Percentiles rank a stretch among this genome's conserved stretches.
These are phyloP conservation scores for Plasmopara muralis DNA, from an alignment of 352 stramenopile genomes.

Conservation along the genomic window DNA sequence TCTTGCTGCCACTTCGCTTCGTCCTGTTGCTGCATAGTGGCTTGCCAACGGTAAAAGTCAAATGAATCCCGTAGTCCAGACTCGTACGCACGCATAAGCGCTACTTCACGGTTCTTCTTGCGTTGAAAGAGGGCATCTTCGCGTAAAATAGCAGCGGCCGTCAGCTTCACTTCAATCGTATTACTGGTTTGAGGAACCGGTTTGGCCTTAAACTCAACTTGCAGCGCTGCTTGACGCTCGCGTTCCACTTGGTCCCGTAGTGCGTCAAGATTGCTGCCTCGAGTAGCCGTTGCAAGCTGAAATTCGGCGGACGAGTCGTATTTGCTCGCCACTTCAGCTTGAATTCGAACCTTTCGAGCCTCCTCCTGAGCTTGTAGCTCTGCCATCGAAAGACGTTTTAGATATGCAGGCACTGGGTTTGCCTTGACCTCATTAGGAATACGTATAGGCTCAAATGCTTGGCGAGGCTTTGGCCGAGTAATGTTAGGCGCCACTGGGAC, in stretches of 20 bases:
- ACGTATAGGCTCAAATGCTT: constrained; percentile 61
- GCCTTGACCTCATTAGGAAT: constrained; percentile 77
- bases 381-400: constrained; percentile 61
- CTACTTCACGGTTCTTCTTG: constrained; percentile 87
- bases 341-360: constrained; percentile 44
- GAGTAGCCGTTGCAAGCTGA: constrained; percentile 65
- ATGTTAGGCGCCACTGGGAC: constrained; percentile 79
- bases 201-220: constrained; percentile 77
- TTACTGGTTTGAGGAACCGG: constrained; percentile 37
- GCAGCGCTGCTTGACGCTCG: constrained; percentile 40
- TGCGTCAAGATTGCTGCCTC: constrained; percentile 61
- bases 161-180: constrained; percentile 69
- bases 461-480: constrained; percentile 69
- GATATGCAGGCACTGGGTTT: constrained; percentile 49
- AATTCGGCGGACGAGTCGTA: constrained; percentile 69
- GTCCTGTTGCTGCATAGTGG: constrained; percentile 77
- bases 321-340: constrained; percentile 60
- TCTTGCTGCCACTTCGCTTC: constrained; percentile 54
- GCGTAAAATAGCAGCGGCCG: constrained; percentile 82
- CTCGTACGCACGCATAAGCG: constrained; percentile 84
- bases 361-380: constrained; percentile 55
- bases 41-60: constrained; percentile 89
- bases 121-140: constrained; percentile 90
- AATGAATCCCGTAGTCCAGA: constrained; percentile 84
- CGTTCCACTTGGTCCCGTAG: constrained; percentile 66